Evolutionary conservation across 768 basidiomycete genomes (phyloP), one percentile per base, ranked within the genome.

Genomic region (Tephrocybe sp.): DNA sequence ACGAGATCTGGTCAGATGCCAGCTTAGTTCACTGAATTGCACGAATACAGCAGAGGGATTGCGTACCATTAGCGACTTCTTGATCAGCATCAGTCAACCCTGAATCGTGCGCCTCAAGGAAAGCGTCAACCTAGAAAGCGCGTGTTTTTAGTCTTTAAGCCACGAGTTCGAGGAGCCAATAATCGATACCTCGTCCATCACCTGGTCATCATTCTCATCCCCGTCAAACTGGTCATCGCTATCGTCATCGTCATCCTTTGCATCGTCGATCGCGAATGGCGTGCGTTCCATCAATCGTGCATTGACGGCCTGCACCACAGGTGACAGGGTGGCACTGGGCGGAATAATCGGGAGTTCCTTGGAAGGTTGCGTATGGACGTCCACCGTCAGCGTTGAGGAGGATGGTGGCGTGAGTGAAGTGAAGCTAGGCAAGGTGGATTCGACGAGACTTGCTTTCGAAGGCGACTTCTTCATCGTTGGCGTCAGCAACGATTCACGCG

Each of bases 231-330:
- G 83, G 5, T 76, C 81, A 6, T 79, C 69, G 26, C 51, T 54
- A 32, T 64, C 84, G 69, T 63, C 86, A 68, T 89, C 87, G 0
- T 85, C 86, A 22, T 89, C 90, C 9, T 87, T 87, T 3, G 86
- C 91, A 67, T 94, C 92, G 62, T 99, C 97, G 52, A 98, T 97
- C n/a, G 92, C 92, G 64, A 99, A 99, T 55, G 88, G 87, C 21
- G 92, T 93, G 35, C 96, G 76, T 64, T 96, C 90, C 87, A 95
- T 87, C 38, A 92, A 75, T 25, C 90, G 89, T 26, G 87, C 87
- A 55, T 82, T 88, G 43, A 87, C 89, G 0, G 84, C 86, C 59
- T 86, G 76, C 40, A 91, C 73, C 72, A 88, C 79, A 5, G 86
- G 78, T 63, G 82, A 78, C 36, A 79, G 72, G 22, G 66, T 65